A percentile compares a stretch with the other conserved stretches of the same genome.
phyloP scores from a whole-genome alignment of 164 flowering plant genomes.

The Piper betle region DNA sequence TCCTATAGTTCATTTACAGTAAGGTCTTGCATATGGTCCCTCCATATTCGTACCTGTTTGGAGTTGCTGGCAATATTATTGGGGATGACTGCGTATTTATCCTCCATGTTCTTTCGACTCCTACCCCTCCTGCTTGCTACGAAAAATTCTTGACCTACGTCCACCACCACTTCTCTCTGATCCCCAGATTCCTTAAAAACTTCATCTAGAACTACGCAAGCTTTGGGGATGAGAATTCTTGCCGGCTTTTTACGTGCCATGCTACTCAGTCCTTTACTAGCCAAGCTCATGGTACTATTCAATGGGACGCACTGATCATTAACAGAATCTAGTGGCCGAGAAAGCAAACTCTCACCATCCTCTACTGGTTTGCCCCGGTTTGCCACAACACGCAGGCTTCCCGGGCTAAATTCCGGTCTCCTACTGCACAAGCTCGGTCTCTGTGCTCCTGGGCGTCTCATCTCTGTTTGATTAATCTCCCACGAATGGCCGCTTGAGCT shows the following conservation, averaged over 20 bases:
- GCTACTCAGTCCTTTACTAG: constrained; percentile 1
- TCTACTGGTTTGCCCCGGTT: not conserved
- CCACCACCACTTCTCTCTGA: constrained; percentile 13
- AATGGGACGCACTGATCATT: not conserved
- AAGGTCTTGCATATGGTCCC: not conserved
- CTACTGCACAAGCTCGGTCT: not conserved
- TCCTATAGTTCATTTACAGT: not conserved
- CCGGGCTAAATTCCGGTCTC: not conserved
- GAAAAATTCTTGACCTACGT: constrained; percentile 19
- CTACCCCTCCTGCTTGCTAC: constrained; percentile 32
- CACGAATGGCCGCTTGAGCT: not conserved
- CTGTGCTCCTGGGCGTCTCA: not conserved
- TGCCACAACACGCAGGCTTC: not conserved
- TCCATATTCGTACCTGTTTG: constrained; percentile 20
- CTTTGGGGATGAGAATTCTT: constrained; percentile 16
- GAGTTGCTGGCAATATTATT: constrained; percentile 24
- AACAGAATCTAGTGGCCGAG: not conserved
- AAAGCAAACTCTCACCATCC: not conserved
- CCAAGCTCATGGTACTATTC: not conserved
- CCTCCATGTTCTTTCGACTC: constrained; percentile 36
- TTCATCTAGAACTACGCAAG: constrained; percentile 4
- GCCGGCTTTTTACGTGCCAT: constrained; percentile 22
- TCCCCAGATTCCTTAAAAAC: constrained; percentile 1
- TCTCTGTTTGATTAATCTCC: not conserved
- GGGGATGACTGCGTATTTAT: constrained; percentile 18